Base-by-base conservation (phyloP, 352 stramenopile species). In the Phytophthora cajani region DNA sequence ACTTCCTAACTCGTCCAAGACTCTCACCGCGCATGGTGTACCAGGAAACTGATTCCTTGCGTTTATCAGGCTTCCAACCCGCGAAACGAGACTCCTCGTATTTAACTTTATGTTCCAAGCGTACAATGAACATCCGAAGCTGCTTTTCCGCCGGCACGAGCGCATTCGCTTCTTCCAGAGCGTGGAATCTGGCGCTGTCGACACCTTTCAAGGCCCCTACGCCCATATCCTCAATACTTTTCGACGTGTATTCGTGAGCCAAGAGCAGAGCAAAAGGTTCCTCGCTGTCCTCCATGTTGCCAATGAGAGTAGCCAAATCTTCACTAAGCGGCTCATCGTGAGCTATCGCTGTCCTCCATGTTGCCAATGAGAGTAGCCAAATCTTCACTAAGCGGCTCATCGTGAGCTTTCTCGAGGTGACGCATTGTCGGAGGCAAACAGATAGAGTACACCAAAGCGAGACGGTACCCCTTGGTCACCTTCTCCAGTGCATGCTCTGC, bases 231-330 rank as follows among this genome's bases (percentile, higher is more conserved):
- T 40, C 16, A 8, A 71, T 64, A 25, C 53, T 66, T 25, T 66
- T 69, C 50, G 53, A 33, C 17, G 61, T 70, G 17, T 70, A 74
- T 38, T 67, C 55, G 38, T 74, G 67, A 14, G 27, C 62, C 10
- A 74, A 16, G 7, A 74, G 32, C n/a, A 74, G 12, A 21, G 56
- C 62, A 51, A 67, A 66, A 12, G 40, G 58, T 23, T 85, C 62
- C 25, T 82, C 83, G 57, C 83, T 72, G 19, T 52, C 74, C 51
- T 79, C 69, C 58, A 73, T 71, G 44, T 74, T 74, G 7, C 58
- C 44, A 1, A 73, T 64, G 50, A 79, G 80, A 50, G 75, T 11
- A 12, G 53, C 52, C 44, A 57, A 44, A 19, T 52, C 46, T 55
- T 55, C 49, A 55, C 21, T 55, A 19, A 55, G 21, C 10, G 46